A percentile compares a stretch with the other conserved stretches of the same genome.
Evolutionary conservation across 108 stramenopile genomes (phyloP).

Genomic region (Cyclotella atomus): DNA sequence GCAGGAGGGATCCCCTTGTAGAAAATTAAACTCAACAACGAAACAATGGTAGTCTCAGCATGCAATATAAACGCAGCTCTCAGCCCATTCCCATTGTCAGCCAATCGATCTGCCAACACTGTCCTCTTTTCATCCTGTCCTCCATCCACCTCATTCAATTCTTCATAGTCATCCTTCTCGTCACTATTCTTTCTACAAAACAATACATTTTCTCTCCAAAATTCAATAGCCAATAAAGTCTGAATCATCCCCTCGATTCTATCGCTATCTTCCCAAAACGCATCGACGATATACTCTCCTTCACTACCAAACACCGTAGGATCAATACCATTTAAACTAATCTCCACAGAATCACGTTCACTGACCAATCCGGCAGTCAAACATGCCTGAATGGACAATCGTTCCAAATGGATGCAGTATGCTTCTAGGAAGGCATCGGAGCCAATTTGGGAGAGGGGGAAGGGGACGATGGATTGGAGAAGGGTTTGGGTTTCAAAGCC

Average conservation of each 20-base stretch:
- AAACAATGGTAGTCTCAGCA: conserved; percentile 48
- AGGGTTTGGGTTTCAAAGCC: conserved; percentile 37
- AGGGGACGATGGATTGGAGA: conserved; percentile 16
- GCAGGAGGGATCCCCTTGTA: conserved; percentile 32
- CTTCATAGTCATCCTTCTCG: background rate
- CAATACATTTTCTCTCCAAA: conserved; percentile 45
- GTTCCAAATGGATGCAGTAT: conserved; percentile 46
- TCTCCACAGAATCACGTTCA: background rate
- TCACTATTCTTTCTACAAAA: conserved; percentile 9
- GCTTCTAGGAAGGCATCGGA: conserved; percentile 33
- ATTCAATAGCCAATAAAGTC: conserved; percentile 46
- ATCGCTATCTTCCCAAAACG: conserved; percentile 27
- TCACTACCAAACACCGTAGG: background rate
- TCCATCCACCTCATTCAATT: background rate
- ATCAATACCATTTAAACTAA: background rate
- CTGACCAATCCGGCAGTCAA: conserved; percentile 15
- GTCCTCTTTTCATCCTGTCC: background rate
- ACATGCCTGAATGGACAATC: conserved; percentile 44
- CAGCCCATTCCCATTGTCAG: conserved; percentile 41
- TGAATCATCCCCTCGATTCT: conserved; percentile 29
- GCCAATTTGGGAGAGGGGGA: conserved; percentile 25
- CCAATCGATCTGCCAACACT: conserved; percentile 29
- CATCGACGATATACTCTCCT: conserved; percentile 53
- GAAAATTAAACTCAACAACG: conserved; percentile 44
- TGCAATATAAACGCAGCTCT: conserved; percentile 49